These are phyloP conservation scores for Spatholobus suberectus DNA, from an alignment of 306 rosid species.

Conservation along the genomic window DNA sequence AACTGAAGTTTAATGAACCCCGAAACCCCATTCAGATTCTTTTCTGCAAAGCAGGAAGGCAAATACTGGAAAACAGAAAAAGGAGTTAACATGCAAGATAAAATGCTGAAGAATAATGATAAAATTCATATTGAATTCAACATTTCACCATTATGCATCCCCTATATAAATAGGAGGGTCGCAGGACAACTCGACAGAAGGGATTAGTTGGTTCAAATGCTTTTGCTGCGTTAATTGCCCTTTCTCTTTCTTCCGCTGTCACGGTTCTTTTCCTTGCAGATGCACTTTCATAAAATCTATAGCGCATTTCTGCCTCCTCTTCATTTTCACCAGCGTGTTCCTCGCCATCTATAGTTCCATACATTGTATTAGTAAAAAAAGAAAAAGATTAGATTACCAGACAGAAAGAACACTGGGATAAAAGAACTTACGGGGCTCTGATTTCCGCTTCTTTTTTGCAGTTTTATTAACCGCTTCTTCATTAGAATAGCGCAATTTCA, in stretches of 20 bases:
- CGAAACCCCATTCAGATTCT: conserved; percentile 82
- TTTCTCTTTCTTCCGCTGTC: conserved; percentile 97
- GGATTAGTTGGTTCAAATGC: conserved; percentile 89
- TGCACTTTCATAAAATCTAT: conserved; percentile 94
- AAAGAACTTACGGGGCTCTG: conserved; percentile 61
- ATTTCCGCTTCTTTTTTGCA: conserved; percentile 70
- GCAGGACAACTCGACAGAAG: conserved; percentile 91
- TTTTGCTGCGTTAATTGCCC: conserved; percentile 83
- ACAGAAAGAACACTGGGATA: background rate
- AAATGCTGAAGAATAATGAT: background rate
- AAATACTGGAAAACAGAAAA: conserved; percentile 72
- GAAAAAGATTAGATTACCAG: background rate
- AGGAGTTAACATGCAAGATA: background rate
- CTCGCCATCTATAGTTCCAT: conserved; percentile 59
- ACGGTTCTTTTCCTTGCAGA: conserved; percentile 96
- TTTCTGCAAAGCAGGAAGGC: conserved; percentile 99
- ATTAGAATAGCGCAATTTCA: conserved; percentile 53
- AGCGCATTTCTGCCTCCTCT: conserved; percentile 73
- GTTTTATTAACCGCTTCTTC: conserved; percentile 57
- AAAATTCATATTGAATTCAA: conserved; percentile 28
- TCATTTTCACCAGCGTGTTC: conserved; percentile 64
- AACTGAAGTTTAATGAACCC: conserved; percentile 94
- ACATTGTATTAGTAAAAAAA: conserved; percentile 14
- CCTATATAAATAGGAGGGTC: conserved; percentile 94
- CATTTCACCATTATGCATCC: conserved; percentile 97